Percentiles rank a stretch among this genome's conserved stretches.
Evolutionary conservation across 2,329 filamentous ascomycete genomes (phyloP).

Genomic region (Aureobasidium sp.): DNA sequence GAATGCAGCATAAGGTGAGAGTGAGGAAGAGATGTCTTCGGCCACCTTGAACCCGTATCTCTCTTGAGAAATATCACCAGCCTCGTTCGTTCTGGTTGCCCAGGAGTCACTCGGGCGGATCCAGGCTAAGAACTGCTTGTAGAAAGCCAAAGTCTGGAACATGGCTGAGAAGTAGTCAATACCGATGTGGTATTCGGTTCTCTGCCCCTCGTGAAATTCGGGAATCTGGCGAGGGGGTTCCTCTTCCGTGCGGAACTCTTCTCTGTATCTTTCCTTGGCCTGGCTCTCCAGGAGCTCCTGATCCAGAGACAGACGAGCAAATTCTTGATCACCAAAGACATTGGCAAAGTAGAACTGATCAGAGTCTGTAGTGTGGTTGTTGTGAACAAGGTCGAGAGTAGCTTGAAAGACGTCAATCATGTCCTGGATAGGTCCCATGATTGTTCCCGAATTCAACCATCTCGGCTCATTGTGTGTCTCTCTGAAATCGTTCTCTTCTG

Average conservation of each 20-base stretch:
- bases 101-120: slow-evolving; percentile 32
- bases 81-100: neutral
- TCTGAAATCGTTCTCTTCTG: slow-evolving; percentile 17
- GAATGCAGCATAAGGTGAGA: slow-evolving; percentile 21
- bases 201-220: slow-evolving; percentile 30
- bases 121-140: slow-evolving; percentile 26
- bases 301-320: slow-evolving; percentile 37
- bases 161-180: slow-evolving; percentile 42
- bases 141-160: slow-evolving; percentile 36
- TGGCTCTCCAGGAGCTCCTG: slow-evolving; percentile 24
- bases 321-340: slow-evolving; percentile 49
- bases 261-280: slow-evolving; percentile 22
- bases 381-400: slow-evolving; percentile 33
- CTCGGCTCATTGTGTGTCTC: slow-evolving; percentile 38
- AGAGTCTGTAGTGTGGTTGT: slow-evolving; percentile 26
- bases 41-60: slow-evolving; percentile 20
- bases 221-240: slow-evolving; percentile 28
- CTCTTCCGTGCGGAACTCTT: slow-evolving; percentile 25
- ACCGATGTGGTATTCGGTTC: slow-evolving; percentile 43
- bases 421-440: slow-evolving; percentile 36
- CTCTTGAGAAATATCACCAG: slow-evolving; percentile 13
- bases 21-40: slow-evolving; percentile 21
- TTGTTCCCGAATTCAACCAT: slow-evolving; percentile 43
- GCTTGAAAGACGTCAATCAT: slow-evolving; percentile 37
- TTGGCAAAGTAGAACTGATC: slow-evolving; percentile 46